Base-by-base conservation (phyloP, 2,329 filamentous ascomycete species). In the Zalaria obscura region DNA sequence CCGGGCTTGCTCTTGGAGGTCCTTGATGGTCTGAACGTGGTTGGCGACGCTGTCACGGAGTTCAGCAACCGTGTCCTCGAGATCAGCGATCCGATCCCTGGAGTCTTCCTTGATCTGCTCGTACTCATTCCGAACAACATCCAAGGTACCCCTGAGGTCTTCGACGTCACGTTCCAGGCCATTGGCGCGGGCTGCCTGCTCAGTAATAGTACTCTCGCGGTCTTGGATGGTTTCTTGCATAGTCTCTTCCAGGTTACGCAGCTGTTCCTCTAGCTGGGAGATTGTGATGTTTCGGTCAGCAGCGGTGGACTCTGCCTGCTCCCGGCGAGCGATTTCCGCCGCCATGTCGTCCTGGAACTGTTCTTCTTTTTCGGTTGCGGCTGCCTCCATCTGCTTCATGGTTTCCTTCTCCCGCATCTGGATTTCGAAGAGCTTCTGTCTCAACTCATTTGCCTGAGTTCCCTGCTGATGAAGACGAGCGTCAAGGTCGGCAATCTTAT, bases 401-500 rank as follows among this genome's bases (percentile, higher is more conserved):
- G 56, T 46, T 26, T 52, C 42, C 35, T 62, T 57, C 47, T 64
- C 61, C 37, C 62, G 53, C 45, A 64, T 57, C 51, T 69, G 67
- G 2, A 63, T 52, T 38, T 64, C 55, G 50, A 66, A 69, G 4
- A 69, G 51, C 51, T 69, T 69, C 41, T 63, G 59, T 3, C 66
- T 65, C 26, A 70, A 58, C 47, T 67, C 59, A 28, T 70, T 68
- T n/a, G 65, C 64, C 45, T 67, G 58, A 10, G 62, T 53, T 34
- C 67, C 66, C n/a, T 55, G 50, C 18, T 61, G 54, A 25, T 61
- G 57, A 4, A 69, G 50, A 41, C 60, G 61, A 25, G 55, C 40
- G 18, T 64, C 58, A 25, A 68, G 55, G 5, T 59, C 57, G 4
- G 59, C 60, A 35, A 69, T 60, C 41, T 62, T 52, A 5, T 52